Evolutionary conservation across 2,329 filamentous ascomycete species (phyloP).

Genomic region (Penicillium italicum): DNA sequence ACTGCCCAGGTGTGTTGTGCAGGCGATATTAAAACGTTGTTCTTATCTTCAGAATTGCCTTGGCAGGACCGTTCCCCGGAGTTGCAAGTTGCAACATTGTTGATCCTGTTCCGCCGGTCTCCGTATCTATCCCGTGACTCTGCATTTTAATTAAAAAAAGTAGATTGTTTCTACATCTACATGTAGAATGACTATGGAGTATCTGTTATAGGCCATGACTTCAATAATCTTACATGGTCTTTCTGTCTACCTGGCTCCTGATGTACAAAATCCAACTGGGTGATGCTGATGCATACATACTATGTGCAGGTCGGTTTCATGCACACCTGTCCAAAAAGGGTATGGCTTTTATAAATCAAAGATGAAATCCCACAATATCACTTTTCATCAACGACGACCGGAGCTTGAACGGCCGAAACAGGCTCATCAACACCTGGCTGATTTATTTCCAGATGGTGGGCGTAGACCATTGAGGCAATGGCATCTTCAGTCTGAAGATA

Average conservation of each 20-base stretch:
- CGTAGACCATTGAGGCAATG: slow-evolving; percentile 27
- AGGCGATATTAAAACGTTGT: background rate
- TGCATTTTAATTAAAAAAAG: too few species aligned
- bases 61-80: background rate
- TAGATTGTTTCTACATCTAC: too few species aligned
- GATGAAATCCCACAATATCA: background rate
- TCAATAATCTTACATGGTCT: background rate
- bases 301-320: background rate
- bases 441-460: slow-evolving; percentile 25
- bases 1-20: background rate
- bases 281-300: background rate
- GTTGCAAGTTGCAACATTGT: background rate
- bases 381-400: background rate
- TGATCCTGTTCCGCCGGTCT: background rate
- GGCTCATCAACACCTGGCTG: background rate
- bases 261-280: background rate
- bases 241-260: background rate
- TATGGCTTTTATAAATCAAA: background rate
- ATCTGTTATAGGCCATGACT: too few species aligned
- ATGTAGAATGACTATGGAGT: background rate
- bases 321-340: background rate
- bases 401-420: background rate
- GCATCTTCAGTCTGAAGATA: slow-evolving; percentile 36
- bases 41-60: background rate
- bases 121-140: background rate